Conservation (phyloP, 257 asterid species). For the Solanum commersonii region DNA sequence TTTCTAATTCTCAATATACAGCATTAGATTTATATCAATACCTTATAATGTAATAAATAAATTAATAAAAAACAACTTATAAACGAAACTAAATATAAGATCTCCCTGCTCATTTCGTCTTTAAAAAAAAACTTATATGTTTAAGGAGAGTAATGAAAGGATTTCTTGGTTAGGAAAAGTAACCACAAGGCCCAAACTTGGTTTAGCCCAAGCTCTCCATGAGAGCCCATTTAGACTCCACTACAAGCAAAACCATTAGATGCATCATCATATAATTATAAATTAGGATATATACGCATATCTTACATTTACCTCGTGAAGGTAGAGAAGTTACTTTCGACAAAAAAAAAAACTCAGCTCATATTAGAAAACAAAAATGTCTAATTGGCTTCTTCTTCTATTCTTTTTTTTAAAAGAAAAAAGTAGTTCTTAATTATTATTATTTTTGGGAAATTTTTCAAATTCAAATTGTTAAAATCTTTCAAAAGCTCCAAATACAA, state of each 20-base stretch:
- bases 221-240: background rate
- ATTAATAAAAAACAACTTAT: no score
- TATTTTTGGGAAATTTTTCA: background rate
- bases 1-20: background rate
- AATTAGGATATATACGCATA: accelerated
- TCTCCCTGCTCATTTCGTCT: background rate
- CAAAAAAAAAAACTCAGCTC: background rate
- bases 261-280: no score
- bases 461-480: background rate
- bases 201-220: background rate
- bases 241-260: background rate
- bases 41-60: background rate
- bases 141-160: background rate
- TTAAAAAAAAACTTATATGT: no score
- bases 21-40: background rate
- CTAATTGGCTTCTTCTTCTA: background rate
- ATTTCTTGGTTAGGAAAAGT: background rate
- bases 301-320: background rate
- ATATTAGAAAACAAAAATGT: background rate
- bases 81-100: no score
- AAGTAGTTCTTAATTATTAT: background rate
- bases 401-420: no score
- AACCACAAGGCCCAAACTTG: background rate
- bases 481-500: background rate
- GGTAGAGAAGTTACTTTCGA: background rate